Evolutionary conservation across 2,329 filamentous ascomycete species (phyloP).

Genomic region (Fusarium hostae): DNA sequence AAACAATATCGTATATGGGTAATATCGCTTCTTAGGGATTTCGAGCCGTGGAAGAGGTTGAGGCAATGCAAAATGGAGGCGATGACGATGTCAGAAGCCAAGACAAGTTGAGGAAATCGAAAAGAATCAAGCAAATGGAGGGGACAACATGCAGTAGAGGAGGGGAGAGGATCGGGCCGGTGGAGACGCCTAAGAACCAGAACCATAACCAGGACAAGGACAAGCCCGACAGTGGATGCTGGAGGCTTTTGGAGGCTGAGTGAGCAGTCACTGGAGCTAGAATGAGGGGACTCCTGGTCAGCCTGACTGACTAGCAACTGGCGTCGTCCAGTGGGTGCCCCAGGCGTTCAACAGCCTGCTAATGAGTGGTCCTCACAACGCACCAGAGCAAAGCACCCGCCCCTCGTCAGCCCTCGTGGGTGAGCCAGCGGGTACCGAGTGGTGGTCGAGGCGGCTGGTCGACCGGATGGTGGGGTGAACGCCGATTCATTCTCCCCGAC

Average conservation of each 20-base stretch:
- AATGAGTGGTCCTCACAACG: conserved; percentile 32
- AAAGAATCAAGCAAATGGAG: conserved; percentile 43
- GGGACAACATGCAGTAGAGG: conserved; percentile 34
- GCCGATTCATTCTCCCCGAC: conserved; percentile 41
- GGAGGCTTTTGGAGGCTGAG: conserved; percentile 32
- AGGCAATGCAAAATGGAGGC: conserved; percentile 27
- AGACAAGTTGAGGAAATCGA: conserved; percentile 37
- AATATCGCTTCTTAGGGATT: conserved; percentile 19
- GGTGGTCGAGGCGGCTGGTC: conserved; percentile 29
- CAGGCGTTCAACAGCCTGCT: conserved; percentile 37
- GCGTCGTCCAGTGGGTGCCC: conserved; percentile 36
- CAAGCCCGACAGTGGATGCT: conserved; percentile 25
- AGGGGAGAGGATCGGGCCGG: conserved; percentile 41
- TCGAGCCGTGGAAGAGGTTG: conserved; percentile 9
- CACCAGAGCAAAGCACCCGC: conserved; percentile 25
- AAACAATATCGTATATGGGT: conserved; percentile 17
- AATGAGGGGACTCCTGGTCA: conserved; percentile 37
- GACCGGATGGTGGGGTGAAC: conserved; percentile 32
- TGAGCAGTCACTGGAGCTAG: conserved; percentile 20
- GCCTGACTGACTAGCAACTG: conserved; percentile 38
- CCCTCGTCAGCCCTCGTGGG: conserved; percentile 37
- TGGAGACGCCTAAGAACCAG: conserved; percentile 32
- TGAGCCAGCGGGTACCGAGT: conserved; percentile 34
- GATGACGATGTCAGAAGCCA: conserved; percentile 42
- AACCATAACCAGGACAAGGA: conserved; percentile 33